These are phyloP conservation scores for Diplocarpon mali DNA, from an alignment of 2,329 filamentous ascomycete genomes.

Conservation along the genomic window DNA sequence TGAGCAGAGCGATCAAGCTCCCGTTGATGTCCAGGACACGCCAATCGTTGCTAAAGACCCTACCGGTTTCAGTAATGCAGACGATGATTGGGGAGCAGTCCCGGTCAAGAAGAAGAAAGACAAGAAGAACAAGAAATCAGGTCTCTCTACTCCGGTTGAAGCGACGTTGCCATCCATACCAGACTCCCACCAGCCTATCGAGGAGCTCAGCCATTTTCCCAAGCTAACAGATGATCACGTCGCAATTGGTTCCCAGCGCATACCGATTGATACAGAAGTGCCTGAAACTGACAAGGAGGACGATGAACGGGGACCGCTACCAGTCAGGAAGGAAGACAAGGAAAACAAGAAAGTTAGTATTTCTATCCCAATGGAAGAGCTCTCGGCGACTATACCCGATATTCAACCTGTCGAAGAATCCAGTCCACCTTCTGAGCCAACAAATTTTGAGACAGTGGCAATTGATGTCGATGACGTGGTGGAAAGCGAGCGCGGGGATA, in stretches of 20 bases:
- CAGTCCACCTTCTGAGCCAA: too few species aligned
- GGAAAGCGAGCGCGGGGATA: too few species aligned
- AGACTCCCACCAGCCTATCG: neutral
- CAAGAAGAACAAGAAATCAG: slow-evolving; percentile 27
- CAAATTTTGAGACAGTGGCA: too few species aligned
- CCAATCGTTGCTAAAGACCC: neutral
- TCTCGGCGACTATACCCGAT: neutral
- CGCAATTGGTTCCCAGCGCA: too few species aligned
- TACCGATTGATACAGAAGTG: neutral
- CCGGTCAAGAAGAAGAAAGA: slow-evolving; percentile 30
- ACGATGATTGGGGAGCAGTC: slow-evolving; percentile 4
- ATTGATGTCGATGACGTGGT: too few species aligned
- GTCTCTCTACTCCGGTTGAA: neutral
- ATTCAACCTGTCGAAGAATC: too few species aligned
- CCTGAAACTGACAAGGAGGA: neutral
- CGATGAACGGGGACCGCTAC: slow-evolving; percentile 11
- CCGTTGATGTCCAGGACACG: neutral
- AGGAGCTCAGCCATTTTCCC: neutral
- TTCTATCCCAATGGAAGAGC: slow-evolving; percentile 9
- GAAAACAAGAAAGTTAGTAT: slow-evolving; percentile 7
- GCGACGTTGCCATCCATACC: neutral
- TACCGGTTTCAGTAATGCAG: neutral
- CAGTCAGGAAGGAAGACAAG: slow-evolving; percentile 1
- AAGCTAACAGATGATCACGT: neutral
- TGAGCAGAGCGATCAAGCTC: neutral